Conservation (phyloP, 2,329 filamentous ascomycete species). For the Clathrospora elynae region DNA sequence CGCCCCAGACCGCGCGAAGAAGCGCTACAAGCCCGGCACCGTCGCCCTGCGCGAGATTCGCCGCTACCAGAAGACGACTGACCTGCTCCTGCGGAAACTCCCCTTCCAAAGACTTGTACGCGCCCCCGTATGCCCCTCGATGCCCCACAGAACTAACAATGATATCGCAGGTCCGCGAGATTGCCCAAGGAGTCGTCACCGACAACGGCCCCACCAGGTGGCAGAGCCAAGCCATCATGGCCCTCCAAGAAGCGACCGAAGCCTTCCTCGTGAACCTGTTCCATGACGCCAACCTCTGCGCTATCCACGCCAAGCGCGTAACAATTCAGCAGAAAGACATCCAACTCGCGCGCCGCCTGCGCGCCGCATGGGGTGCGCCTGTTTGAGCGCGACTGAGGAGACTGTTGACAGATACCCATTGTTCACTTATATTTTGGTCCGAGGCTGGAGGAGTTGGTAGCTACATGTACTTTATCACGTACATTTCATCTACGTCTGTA, state of each 20-base stretch:
- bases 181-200: slow-evolving; percentile 72
- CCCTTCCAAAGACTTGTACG: slow-evolving; percentile 90
- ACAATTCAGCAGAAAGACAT: slow-evolving; percentile 98
- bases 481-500: not conserved
- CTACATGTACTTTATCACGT: not conserved
- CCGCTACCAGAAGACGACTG: slow-evolving; percentile 96
- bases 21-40: slow-evolving; percentile 66
- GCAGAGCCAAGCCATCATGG: slow-evolving; percentile 97
- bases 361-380: slow-evolving; percentile 66
- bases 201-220: slow-evolving; percentile 68
- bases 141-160: slow-evolving; percentile 56
- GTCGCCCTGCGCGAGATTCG: slow-evolving; percentile 98
- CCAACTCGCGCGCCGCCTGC: slow-evolving; percentile 91
- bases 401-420: slow-evolving; percentile 18
- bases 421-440: slow-evolving; percentile 4
- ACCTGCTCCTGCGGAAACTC: slow-evolving; percentile 94
- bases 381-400: slow-evolving; percentile 19
- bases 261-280: slow-evolving; percentile 98
- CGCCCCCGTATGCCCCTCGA: not conserved
- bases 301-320: slow-evolving; percentile 99
- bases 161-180: slow-evolving; percentile 66
- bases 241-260: slow-evolving; percentile 97
- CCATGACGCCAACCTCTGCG: slow-evolving; percentile 97
- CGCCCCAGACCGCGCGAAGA: slow-evolving; percentile 41
- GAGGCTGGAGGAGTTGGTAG: not conserved